Conservation (phyloP, 2,329 filamentous ascomycete species). For the Phialemonium atrogriseum region DNA sequence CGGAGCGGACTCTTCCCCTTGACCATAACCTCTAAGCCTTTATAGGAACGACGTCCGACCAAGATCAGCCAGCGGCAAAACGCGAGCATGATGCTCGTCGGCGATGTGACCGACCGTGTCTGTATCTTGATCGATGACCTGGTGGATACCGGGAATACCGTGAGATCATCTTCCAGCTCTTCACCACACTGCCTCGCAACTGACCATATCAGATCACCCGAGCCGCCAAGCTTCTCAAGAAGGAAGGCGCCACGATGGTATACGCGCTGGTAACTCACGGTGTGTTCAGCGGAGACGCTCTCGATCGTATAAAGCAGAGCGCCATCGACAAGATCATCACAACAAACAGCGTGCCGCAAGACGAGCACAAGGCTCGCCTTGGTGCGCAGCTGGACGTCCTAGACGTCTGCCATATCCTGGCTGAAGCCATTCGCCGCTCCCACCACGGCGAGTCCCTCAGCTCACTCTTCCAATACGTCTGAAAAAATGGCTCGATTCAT, state of each 20-base stretch:
- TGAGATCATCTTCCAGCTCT: background rate
- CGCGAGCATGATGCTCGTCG: constrained; percentile 79
- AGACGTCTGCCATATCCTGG: constrained; percentile 84
- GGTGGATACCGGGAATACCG: constrained; percentile 88
- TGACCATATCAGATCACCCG: constrained; percentile 56
- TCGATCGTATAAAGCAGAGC: constrained; percentile 87
- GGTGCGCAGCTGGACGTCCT: constrained; percentile 89
- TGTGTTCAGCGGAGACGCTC: constrained; percentile 88
- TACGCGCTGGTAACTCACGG: constrained; percentile 92
- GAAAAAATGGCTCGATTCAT: too few species aligned
- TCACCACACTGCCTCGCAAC: background rate
- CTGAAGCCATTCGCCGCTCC: constrained; percentile 89
- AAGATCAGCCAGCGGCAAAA: constrained; percentile 68
- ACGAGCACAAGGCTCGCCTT: constrained; percentile 56
- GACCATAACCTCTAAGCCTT: background rate
- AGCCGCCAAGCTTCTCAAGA: constrained; percentile 93
- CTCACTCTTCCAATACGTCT: constrained; percentile 82
- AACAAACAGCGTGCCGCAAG: constrained; percentile 89
- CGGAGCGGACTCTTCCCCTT: background rate
- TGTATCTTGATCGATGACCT: constrained; percentile 93
- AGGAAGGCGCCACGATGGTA: constrained; percentile 79
- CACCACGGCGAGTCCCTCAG: constrained; percentile 98
- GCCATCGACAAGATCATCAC: constrained; percentile 88
- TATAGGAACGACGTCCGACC: constrained; percentile 47
- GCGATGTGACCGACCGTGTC: constrained; percentile 59